Evolutionary conservation across 176 grass and related monocot species (phyloP).

Genomic region (Ampelocalamus luodianensis): DNA sequence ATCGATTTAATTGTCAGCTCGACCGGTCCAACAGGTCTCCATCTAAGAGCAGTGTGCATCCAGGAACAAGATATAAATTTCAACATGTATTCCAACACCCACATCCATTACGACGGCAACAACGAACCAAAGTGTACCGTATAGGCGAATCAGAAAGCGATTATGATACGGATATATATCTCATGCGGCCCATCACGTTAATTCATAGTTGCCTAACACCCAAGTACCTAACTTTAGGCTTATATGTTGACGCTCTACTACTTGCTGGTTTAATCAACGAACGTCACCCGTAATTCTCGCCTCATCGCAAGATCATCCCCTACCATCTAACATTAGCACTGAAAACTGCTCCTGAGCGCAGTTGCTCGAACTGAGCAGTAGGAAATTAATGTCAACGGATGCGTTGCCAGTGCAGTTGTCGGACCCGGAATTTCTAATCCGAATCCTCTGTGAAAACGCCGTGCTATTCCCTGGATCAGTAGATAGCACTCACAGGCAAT

Average conservation of each 20-base stretch:
- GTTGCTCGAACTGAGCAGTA: background rate
- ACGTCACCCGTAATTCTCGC: background rate
- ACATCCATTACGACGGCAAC: background rate
- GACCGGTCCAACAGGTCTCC: background rate
- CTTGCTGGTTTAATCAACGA: background rate
- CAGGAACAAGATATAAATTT: background rate
- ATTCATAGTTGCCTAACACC: slow-evolving; percentile 16
- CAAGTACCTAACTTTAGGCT: slow-evolving; percentile 16
- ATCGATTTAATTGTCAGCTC: background rate
- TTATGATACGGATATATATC: background rate
- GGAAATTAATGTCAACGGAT: background rate
- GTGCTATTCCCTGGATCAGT: too few relatives aligned
- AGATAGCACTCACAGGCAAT: too few relatives aligned
- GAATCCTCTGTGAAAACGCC: too few relatives aligned
- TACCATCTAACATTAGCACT: background rate
- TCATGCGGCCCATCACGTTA: background rate
- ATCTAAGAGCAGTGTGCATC: background rate
- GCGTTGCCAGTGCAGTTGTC: background rate
- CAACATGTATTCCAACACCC: background rate
- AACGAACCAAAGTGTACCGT: background rate
- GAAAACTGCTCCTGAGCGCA: background rate
- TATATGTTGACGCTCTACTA: background rate
- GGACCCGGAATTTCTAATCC: too few relatives aligned
- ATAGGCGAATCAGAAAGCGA: slow-evolving; percentile 15
- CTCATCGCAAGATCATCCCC: slow-evolving; percentile 2